Evolutionary conservation across 768 basidiomycete genomes (phyloP).

Genomic region (Leccinum subgranulosum): DNA sequence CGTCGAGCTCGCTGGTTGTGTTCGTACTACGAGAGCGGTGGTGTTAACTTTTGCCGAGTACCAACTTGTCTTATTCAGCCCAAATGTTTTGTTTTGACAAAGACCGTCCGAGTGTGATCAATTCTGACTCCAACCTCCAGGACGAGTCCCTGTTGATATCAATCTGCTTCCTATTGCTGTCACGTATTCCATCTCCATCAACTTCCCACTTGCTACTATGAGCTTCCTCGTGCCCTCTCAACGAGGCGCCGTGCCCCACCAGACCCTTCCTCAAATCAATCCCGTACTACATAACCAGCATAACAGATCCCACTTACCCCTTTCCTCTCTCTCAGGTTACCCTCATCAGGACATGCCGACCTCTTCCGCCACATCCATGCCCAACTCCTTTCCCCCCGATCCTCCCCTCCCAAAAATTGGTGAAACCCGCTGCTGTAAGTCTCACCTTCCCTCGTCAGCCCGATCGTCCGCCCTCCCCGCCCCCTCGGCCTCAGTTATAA

Average conservation of each 20-base stretch:
- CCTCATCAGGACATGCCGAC: conserved; percentile 31
- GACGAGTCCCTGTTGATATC: conserved; percentile 8
- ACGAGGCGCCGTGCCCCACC: conserved; percentile 32
- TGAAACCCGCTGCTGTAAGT: conserved; percentile 77
- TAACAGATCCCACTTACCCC: conserved; percentile 35
- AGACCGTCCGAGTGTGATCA: conserved; percentile 12
- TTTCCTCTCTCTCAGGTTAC: conserved; percentile 37
- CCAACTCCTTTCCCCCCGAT: conserved; percentile 34
- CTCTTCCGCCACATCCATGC: conserved; percentile 26
- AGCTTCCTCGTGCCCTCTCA: conserved; percentile 35
- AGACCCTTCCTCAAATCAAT: conserved; percentile 23
- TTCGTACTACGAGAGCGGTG: neutral
- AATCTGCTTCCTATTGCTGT: conserved; percentile 9
- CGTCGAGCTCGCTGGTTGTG: neutral
- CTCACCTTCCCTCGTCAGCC: conserved; percentile 11
- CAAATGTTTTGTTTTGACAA: conserved; percentile 20
- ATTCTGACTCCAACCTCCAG: conserved; percentile 12
- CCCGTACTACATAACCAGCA: conserved; percentile 34
- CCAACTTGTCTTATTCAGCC: conserved; percentile 22
- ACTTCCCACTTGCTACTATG: conserved; percentile 18
- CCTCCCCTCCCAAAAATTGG: conserved; percentile 55
- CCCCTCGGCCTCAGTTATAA: conserved; percentile 14
- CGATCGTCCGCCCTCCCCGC: conserved; percentile 23
- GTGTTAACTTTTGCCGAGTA: neutral
- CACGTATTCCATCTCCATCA: conserved; percentile 22